phyloP scores from a whole-genome alignment of 331 rosid species.

The Pyrus hybrid region DNA sequence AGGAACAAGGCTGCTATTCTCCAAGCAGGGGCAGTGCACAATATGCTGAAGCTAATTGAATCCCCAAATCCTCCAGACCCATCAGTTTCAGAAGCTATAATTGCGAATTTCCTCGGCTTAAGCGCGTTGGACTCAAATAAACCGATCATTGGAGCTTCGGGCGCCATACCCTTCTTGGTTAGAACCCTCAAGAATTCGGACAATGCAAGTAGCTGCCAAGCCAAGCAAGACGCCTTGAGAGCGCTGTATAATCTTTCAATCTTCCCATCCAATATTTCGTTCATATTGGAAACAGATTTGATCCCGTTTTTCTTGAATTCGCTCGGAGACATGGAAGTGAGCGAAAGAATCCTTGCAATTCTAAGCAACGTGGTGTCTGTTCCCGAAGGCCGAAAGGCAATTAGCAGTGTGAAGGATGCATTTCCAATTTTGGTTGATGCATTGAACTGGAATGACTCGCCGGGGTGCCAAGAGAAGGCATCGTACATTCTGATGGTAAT shows the following conservation, averaged over 20 bases:
- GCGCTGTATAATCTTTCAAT: slow-evolving; percentile 91
- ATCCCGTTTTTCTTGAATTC: slow-evolving; percentile 42
- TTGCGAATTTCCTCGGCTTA: slow-evolving; percentile 88
- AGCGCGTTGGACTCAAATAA: slow-evolving; percentile 90
- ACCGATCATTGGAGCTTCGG: slow-evolving; percentile 84
- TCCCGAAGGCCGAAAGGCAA: slow-evolving; percentile 80
- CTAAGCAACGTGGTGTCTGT: slow-evolving; percentile 65
- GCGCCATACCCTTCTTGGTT: slow-evolving; percentile 75
- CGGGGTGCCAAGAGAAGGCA: slow-evolving; percentile 84
- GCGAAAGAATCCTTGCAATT: slow-evolving; percentile 69
- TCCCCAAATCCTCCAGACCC: slow-evolving; percentile 37
- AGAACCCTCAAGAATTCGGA: slow-evolving; percentile 38
- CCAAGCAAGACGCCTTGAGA: slow-evolving; percentile 76
- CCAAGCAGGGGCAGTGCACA: slow-evolving; percentile 86
- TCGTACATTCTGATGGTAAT: slow-evolving; percentile 85
- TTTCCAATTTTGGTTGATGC: slow-evolving; percentile 61
- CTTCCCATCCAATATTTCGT: slow-evolving; percentile 42
- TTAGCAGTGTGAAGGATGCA: slow-evolving; percentile 44
- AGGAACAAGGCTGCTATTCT: slow-evolving; percentile 93
- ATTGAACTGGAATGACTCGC: slow-evolving; percentile 83
- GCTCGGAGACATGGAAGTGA: slow-evolving; percentile 82
- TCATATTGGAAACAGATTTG: slow-evolving; percentile 67
- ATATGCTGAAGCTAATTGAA: slow-evolving; percentile 75
- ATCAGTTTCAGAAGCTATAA: slow-evolving; percentile 68
- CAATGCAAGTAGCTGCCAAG: slow-evolving; percentile 37